Evolutionary conservation across 1,139 yeast species (phyloP).

Genomic region (Sugiyamaella paludigena): DNA sequence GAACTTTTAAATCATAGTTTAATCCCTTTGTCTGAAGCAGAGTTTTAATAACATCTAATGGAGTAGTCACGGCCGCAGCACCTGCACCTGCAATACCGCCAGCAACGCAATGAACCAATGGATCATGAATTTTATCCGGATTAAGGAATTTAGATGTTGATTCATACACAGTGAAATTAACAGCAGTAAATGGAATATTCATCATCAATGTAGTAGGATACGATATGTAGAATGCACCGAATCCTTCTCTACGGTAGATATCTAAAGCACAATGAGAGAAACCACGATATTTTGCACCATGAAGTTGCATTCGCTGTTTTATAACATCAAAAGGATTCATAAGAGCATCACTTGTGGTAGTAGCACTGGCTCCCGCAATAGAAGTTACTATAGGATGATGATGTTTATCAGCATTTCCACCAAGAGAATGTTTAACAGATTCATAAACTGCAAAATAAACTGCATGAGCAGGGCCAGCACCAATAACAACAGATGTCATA

Average conservation of each 20-base stretch:
- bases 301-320: conserved; percentile 78
- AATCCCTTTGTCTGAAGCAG: conserved; percentile 73
- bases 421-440: conserved; percentile 63
- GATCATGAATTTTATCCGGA: conserved; percentile 78
- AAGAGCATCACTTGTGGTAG: conserved; percentile 87
- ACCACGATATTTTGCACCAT: conserved; percentile 33
- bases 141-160: conserved; percentile 72
- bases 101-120: conserved; percentile 84
- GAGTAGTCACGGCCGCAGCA: conserved; percentile 95
- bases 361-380: conserved; percentile 64
- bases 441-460: conserved; percentile 96
- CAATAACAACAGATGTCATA: conserved; percentile 84
- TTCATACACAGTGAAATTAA: conserved; percentile 92
- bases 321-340: conserved; percentile 98
- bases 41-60: conserved; percentile 92
- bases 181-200: conserved; percentile 94
- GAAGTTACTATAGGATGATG: conserved; percentile 49
- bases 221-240: conserved; percentile 80
- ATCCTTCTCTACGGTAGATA: conserved; percentile 74
- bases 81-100: conserved; percentile 97
- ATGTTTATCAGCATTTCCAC: conserved; percentile 42
- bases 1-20: conserved; percentile 48
- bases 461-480: conserved; percentile 99
- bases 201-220: conserved; percentile 93
- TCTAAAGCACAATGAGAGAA: conserved; percentile 41